Conservation (phyloP, 108 stramenopile species). For the Fragilaria crotonensis region DNA sequence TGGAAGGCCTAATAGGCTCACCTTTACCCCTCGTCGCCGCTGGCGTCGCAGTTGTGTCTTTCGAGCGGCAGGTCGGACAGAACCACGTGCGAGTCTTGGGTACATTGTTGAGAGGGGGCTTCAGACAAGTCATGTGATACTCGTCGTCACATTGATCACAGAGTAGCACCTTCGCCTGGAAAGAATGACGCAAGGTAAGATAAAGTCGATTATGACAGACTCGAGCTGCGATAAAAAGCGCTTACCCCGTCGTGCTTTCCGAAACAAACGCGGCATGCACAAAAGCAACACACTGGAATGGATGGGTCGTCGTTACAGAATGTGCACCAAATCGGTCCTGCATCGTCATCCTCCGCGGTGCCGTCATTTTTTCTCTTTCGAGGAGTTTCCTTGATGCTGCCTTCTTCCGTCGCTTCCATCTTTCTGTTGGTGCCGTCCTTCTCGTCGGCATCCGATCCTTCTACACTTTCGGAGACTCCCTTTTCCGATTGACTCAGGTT, state of each 20-base stretch:
- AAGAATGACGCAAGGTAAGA: background rate
- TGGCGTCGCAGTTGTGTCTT: no score
- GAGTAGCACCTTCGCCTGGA: conserved; percentile 7
- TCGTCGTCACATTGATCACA: conserved; percentile 38
- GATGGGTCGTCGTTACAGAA: conserved; percentile 60
- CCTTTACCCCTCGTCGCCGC: no score
- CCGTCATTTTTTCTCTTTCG: background rate
- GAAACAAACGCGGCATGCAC: conserved; percentile 78
- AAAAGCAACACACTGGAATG: conserved; percentile 71
- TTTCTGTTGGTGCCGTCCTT: background rate
- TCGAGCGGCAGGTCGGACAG: conserved; percentile 50
- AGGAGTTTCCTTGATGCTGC: background rate
- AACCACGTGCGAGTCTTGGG: conserved; percentile 41
- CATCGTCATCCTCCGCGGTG: conserved; percentile 2
- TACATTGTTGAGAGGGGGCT: conserved; percentile 22
- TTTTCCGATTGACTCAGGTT: background rate
- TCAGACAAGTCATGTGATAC: conserved; percentile 44
- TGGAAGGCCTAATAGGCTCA: no score
- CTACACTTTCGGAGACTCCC: background rate
- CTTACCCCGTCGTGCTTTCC: conserved; percentile 65
- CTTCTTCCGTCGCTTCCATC: background rate
- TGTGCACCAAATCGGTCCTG: conserved; percentile 21
- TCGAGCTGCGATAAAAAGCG: conserved; percentile 12
- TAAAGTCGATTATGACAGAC: background rate
- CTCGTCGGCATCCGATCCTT: conserved; percentile 4